Evolutionary conservation across 2,329 filamentous ascomycete genomes (phyloP).

Genomic region (Aspergillus sp.): DNA sequence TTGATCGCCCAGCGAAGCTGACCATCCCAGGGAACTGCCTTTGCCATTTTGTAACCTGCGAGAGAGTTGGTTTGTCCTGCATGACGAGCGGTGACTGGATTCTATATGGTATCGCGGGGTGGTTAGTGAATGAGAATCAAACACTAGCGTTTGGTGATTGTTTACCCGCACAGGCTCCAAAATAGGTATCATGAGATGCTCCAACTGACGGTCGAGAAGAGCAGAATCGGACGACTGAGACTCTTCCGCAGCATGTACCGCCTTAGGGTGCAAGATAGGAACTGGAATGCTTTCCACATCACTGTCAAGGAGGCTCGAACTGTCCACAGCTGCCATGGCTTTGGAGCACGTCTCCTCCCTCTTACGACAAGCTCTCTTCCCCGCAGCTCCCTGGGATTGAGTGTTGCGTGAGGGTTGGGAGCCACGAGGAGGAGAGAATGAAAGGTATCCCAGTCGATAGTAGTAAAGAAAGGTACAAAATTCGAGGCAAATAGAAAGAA

Average conservation of each 20-base stretch:
- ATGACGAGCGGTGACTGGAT: background rate
- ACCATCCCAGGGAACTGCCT: conserved; percentile 15
- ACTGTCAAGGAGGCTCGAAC: conserved; percentile 9
- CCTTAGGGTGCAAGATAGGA: conserved; percentile 7
- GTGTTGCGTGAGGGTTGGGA: background rate
- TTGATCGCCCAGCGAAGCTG: conserved; percentile 15
- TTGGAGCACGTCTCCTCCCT: background rate
- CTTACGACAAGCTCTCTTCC: background rate
- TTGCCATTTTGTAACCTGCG: background rate
- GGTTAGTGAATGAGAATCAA: background rate
- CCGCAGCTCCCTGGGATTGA: background rate
- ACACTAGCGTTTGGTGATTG: background rate
- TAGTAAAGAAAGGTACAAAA: background rate
- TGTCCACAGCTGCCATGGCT: background rate
- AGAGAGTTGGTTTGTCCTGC: background rate
- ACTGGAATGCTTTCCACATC: conserved; percentile 13
- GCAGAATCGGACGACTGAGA: background rate
- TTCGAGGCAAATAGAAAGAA: conserved; percentile 1
- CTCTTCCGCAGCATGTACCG: background rate
- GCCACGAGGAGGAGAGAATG: background rate
- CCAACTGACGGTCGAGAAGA: conserved; percentile 8
- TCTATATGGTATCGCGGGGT: background rate
- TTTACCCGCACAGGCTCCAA: conserved; percentile 11
- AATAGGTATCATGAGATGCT: conserved; percentile 8
- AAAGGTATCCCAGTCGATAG: background rate